Percentiles rank a stretch among this genome's conserved stretches.
Evolutionary conservation across 129 eudicot species (phyloP).

Genomic region (Tanacetum coccineum): DNA sequence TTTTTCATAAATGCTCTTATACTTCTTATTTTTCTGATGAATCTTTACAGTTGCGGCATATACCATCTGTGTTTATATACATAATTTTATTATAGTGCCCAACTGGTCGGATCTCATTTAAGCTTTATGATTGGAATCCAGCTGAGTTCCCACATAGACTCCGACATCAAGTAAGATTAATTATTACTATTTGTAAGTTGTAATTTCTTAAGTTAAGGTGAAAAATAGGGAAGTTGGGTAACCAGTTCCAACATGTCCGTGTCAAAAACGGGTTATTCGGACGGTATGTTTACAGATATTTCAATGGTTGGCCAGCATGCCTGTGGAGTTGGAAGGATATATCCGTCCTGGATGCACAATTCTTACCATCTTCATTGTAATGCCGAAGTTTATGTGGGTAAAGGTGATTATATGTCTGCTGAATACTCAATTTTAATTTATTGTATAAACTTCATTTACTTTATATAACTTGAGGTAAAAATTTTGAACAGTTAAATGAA

Average conservation of each 20-base stretch:
- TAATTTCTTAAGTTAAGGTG: conserved; percentile 18
- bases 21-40: neutral
- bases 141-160: conserved; percentile 95
- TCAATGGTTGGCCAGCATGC: conserved; percentile 96
- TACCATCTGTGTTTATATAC: neutral
- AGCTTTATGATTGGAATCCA: conserved; percentile 99
- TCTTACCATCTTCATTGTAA: conserved; percentile 72
- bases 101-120: conserved; percentile 92
- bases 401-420: conserved; percentile 48
- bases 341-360: conserved; percentile 98
- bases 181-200: conserved; percentile 44
- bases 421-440: neutral
- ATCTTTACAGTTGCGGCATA: too few species aligned
- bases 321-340: conserved; percentile 97
- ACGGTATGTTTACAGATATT: conserved; percentile 89
- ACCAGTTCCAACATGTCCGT: too few species aligned
- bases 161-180: conserved; percentile 77
- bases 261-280: too few species aligned
- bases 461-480: conserved; percentile 17
- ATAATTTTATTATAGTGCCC: conserved; percentile 65
- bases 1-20: neutral
- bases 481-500: conserved; percentile 54
- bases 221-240: neutral
- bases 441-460: conserved; percentile 2
- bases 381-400: conserved; percentile 77